Evolutionary conservation across 1,139 yeast genomes (phyloP).

Genomic region (Scheffersomyces cryptocercus): DNA sequence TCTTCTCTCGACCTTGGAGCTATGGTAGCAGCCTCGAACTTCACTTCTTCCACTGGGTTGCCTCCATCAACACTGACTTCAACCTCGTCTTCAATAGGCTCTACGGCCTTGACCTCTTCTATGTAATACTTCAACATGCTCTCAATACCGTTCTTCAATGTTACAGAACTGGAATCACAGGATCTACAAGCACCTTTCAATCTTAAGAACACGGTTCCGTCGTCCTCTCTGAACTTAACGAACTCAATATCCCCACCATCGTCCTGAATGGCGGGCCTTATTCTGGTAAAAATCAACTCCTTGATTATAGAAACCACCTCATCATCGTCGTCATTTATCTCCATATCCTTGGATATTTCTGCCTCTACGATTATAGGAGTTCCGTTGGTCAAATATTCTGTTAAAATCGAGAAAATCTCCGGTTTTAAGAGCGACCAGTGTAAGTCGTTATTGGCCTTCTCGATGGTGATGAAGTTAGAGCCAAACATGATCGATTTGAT

Average conservation of each 20-base stretch:
- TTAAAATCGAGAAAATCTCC: slow-evolving; percentile 79
- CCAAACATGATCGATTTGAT: slow-evolving; percentile 56
- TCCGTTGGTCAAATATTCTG: slow-evolving; percentile 83
- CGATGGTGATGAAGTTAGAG: slow-evolving; percentile 77
- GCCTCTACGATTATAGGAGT: slow-evolving; percentile 50
- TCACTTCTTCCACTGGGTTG: slow-evolving; percentile 20
- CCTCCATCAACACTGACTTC: slow-evolving; percentile 40
- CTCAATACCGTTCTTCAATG: slow-evolving; percentile 78
- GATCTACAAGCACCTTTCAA: slow-evolving; percentile 80
- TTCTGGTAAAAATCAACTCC: slow-evolving; percentile 89
- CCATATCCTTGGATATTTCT: slow-evolving; percentile 35
- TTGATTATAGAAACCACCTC: slow-evolving; percentile 89
- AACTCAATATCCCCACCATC: slow-evolving; percentile 86
- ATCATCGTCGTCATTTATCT: slow-evolving; percentile 60
- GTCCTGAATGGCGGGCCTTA: slow-evolving; percentile 90
- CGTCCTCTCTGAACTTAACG: slow-evolving; percentile 59
- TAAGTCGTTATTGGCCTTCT: slow-evolving; percentile 52
- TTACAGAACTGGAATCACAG: slow-evolving; percentile 74
- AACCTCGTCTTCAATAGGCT: slow-evolving; percentile 50
- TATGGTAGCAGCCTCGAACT: slow-evolving; percentile 21
- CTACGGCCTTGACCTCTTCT: slow-evolving; percentile 72
- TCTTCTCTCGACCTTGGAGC: slow-evolving; percentile 36
- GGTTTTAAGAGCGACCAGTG: slow-evolving; percentile 86
- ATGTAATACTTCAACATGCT: slow-evolving; percentile 80
- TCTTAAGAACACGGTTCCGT: slow-evolving; percentile 66